Percentiles rank a stretch among this genome's conserved stretches.
These are phyloP conservation scores for Diphasiastrum complanatum DNA, from an alignment of 83 land plant species.

Conservation along the genomic window DNA sequence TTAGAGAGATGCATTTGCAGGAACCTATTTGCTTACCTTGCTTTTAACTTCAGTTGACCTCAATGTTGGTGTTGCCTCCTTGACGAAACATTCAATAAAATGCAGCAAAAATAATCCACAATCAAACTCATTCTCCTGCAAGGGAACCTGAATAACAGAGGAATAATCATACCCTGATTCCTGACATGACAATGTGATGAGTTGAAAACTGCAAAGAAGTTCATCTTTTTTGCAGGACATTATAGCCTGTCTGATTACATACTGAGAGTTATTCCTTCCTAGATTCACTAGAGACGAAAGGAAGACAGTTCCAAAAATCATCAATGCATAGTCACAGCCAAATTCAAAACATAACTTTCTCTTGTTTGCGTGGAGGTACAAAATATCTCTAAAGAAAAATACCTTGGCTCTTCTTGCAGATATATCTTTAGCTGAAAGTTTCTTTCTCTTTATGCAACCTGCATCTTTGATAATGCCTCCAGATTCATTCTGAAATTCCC, in stretches of 20 bases:
- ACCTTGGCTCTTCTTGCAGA: conserved; percentile 18
- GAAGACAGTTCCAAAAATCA: too few relatives aligned
- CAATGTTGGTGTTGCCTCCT: conserved; percentile 46
- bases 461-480: conserved; percentile 5
- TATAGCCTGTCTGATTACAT: too few relatives aligned
- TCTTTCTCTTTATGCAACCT: neutral
- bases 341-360: neutral
- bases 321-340: neutral
- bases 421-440: conserved; percentile 9
- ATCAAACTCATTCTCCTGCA: conserved; percentile 87
- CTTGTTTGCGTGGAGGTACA: neutral
- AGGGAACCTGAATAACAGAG: conserved; percentile 63
- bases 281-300: too few relatives aligned
- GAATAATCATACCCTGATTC: neutral
- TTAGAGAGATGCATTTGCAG: too few relatives aligned
- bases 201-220: too few relatives aligned
- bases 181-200: neutral
- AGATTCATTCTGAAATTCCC: conserved; percentile 1
- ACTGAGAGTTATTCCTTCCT: too few relatives aligned
- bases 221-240: neutral
- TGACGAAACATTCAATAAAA: conserved; percentile 75
- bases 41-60: conserved; percentile 38
- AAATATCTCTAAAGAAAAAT: neutral
- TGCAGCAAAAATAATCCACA: conserved; percentile 90
- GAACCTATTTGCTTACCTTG: too few relatives aligned